Evolutionary conservation across 1,284 basidiomycete species (phyloP).

Genomic region (Trichosporon sp.): DNA sequence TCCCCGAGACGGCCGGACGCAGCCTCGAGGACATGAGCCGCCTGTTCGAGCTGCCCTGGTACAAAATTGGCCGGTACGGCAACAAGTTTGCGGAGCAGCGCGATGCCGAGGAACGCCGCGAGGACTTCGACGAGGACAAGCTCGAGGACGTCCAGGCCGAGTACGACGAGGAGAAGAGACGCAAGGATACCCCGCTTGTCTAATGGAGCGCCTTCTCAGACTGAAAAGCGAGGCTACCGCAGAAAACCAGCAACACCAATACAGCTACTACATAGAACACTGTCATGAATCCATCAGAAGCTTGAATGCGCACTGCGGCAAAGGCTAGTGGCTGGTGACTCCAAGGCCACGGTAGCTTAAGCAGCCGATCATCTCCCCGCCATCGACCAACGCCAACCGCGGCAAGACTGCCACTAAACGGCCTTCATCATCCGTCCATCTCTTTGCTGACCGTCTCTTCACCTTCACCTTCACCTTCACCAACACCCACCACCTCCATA

Average conservation of each 20-base stretch:
- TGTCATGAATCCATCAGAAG: background rate
- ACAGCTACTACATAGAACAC: background rate
- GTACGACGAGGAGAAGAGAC: background rate
- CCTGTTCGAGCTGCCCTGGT: conserved; percentile 32
- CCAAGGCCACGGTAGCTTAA: background rate
- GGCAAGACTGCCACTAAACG: background rate
- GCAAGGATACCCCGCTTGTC: background rate
- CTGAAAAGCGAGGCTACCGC: too few relatives aligned
- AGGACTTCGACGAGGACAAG: conserved; percentile 24
- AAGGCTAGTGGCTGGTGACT: background rate
- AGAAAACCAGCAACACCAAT: background rate
- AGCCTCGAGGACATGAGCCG: conserved; percentile 32
- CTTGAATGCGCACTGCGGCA: too few relatives aligned
- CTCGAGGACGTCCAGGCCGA: conserved; percentile 4
- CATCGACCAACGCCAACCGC: background rate
- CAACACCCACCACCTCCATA: too few relatives aligned
- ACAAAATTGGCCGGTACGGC: conserved; percentile 27
- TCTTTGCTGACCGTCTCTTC: too few relatives aligned
- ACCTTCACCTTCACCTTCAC: too few relatives aligned
- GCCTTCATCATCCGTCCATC: too few relatives aligned
- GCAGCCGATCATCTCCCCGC: background rate
- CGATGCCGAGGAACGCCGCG: conserved; percentile 22
- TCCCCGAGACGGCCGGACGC: conserved; percentile 39
- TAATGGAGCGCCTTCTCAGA: background rate
- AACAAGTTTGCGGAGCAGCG: conserved; percentile 22